A percentile compares a stretch with the other conserved stretches of the same genome.
phyloP scores from a whole-genome alignment of 1,139 yeast genomes.

The Pichia norvegensis region DNA sequence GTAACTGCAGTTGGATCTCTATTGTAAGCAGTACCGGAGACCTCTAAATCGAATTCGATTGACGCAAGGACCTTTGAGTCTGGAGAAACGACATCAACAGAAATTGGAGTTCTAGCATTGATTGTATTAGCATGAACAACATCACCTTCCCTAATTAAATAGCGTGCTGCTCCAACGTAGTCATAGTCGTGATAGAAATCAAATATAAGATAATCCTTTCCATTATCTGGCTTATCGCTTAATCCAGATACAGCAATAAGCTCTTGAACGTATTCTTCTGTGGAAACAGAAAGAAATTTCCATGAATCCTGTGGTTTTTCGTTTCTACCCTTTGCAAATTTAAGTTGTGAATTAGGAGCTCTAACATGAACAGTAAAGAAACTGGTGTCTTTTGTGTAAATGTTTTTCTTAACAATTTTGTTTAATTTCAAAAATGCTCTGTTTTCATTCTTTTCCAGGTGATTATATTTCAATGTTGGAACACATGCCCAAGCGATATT shows the following conservation, averaged over 20 bases:
- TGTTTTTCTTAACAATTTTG: conserved; percentile 35
- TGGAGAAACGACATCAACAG: conserved; percentile 17
- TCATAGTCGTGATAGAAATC: conserved; percentile 60
- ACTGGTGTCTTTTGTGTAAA: conserved; percentile 30
- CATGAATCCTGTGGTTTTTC: conserved; percentile 48
- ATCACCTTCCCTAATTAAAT: conserved; percentile 29
- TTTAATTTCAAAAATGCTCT: conserved; percentile 53
- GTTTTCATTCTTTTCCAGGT: conserved; percentile 52
- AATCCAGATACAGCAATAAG: conserved; percentile 43
- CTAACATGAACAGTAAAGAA: conserved; percentile 31
- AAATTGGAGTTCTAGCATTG: conserved; percentile 23
- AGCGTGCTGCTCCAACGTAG: conserved; percentile 46
- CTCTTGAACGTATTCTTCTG: conserved; percentile 44
- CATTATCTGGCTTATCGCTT: conserved; percentile 17
- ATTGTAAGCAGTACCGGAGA: conserved; percentile 64
- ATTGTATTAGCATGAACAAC: conserved; percentile 21
- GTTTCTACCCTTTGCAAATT: conserved; percentile 63
- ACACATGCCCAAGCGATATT: conserved; percentile 46
- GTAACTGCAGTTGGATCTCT: conserved; percentile 51
- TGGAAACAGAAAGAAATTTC: conserved; percentile 72
- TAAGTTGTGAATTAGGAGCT: conserved; percentile 40
- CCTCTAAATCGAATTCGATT: conserved; percentile 53
- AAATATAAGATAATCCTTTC: conserved; percentile 44
- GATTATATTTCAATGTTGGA: conserved; percentile 57
- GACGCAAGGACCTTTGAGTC: conserved; percentile 36